A percentile compares a stretch with the other conserved stretches of the same genome.
Evolutionary conservation across 2,329 filamentous ascomycete genomes (phyloP).

Genomic region (Grosmannia serpens): DNA sequence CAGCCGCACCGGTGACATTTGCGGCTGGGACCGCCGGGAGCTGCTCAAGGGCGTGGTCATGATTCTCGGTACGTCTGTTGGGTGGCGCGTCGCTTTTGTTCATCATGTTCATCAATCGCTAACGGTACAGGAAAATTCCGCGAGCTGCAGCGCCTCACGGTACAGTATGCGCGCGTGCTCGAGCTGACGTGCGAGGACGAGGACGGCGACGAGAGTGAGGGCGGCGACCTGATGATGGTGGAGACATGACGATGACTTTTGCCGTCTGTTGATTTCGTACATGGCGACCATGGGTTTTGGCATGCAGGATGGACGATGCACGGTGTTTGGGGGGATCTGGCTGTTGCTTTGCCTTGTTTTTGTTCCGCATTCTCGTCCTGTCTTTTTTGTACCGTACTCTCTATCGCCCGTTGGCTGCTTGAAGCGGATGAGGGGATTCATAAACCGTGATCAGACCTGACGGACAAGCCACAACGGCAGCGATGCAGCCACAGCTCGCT

Average conservation of each 20-base stretch:
- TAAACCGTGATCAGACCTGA: neutral
- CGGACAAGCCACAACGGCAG: neutral
- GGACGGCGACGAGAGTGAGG: conserved; percentile 14
- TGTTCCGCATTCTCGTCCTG: neutral
- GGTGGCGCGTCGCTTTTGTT: neutral
- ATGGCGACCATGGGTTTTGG: neutral
- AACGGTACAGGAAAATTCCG: conserved; percentile 71
- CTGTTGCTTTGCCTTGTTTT: neutral
- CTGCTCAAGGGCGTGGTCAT: conserved; percentile 83
- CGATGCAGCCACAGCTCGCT: too few relatives aligned
- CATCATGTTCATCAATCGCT: conserved; percentile 11
- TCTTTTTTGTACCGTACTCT: neutral
- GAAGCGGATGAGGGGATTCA: neutral
- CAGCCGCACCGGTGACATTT: conserved; percentile 59
- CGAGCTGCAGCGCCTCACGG: conserved; percentile 86
- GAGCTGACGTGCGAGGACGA: conserved; percentile 44
- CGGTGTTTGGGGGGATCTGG: neutral
- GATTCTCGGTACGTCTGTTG: conserved; percentile 62
- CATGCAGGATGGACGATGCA: neutral
- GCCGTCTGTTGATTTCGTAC: neutral
- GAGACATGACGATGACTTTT: conserved; percentile 5
- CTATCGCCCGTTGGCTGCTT: neutral
- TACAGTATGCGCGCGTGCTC: conserved; percentile 81
- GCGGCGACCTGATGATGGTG: conserved; percentile 10
- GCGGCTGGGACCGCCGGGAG: conserved; percentile 83